Conservation (phyloP, 169 alveolate genomes). For the Eimeria brunetti region DNA sequence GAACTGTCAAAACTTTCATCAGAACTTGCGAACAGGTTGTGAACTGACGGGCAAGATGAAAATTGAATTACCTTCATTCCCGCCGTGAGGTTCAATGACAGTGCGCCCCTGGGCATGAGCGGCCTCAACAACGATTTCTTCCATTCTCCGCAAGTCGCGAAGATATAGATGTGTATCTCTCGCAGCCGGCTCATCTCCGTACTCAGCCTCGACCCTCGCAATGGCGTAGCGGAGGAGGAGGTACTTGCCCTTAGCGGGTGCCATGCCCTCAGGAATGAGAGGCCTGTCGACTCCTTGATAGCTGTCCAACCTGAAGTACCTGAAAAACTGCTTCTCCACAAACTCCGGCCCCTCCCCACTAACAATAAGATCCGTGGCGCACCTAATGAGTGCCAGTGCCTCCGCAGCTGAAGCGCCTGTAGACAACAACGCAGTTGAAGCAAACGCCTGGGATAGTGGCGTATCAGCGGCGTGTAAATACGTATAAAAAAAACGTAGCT, state of each 20-base stretch:
- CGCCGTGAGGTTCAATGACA: neutral
- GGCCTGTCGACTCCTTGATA: neutral
- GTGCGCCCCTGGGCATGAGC: neutral
- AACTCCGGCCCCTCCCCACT: conserved; percentile 61
- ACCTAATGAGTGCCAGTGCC: conserved; percentile 43
- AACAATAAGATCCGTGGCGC: conserved; percentile 18
- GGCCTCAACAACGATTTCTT: neutral
- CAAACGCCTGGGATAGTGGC: neutral
- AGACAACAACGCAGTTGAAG: neutral
- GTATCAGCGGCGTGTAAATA: neutral
- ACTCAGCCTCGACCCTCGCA: conserved; percentile 38
- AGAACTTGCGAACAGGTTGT: neutral
- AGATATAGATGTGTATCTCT: conserved; percentile 7
- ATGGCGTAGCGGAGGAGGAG: conserved; percentile 54
- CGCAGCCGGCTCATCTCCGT: conserved; percentile 17
- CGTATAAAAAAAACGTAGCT: neutral
- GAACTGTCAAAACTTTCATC: neutral
- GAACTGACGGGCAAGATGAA: neutral
- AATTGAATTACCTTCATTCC: conserved; percentile 1
- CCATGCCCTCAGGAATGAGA: conserved; percentile 33
- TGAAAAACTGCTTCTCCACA: conserved; percentile 43
- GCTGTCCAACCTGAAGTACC: neutral
- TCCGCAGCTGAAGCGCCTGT: conserved; percentile 43
- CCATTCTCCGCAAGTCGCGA: conserved; percentile 47
- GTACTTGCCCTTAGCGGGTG: conserved; percentile 61